phyloP scores from a whole-genome alignment of 352 stramenopile genomes.

The Globisporangium nunn region DNA sequence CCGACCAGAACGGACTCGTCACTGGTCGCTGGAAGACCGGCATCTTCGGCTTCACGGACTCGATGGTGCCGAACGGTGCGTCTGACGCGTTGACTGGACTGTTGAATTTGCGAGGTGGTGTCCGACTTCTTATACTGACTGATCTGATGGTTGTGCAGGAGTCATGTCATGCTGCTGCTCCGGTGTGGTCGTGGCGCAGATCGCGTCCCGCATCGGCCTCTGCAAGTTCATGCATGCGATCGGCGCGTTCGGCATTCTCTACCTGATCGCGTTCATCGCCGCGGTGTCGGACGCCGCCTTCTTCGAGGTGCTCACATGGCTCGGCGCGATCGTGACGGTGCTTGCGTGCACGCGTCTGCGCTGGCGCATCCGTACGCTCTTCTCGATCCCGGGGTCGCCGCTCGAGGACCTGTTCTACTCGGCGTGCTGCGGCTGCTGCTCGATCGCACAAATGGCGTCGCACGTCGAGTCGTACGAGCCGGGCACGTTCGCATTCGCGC shows the following conservation, averaged over 20 bases:
- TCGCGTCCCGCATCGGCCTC: conserved; percentile 49
- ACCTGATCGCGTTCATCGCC: conserved; percentile 40
- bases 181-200: conserved; percentile 50
- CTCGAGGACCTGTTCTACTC: conserved; percentile 38
- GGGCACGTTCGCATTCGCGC: conserved; percentile 44
- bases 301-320: conserved; percentile 36
- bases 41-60: conserved; percentile 61
- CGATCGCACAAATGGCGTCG: conserved; percentile 70
- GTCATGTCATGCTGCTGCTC: conserved; percentile 67
- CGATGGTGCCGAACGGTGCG: conserved; percentile 63
- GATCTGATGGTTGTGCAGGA: conserved; percentile 12
- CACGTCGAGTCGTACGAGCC: conserved; percentile 79
- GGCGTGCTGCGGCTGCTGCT: conserved; percentile 66
- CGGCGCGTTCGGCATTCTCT: conserved; percentile 35
- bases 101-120: no score
- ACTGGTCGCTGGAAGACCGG: conserved; percentile 72
- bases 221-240: conserved; percentile 54
- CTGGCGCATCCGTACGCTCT: conserved; percentile 52
- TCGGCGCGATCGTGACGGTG: conserved; percentile 26
- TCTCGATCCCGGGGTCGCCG: conserved; percentile 54
- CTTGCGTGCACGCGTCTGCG: conserved; percentile 45
- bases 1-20: conserved; percentile 64
- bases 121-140: neutral
- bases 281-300: conserved; percentile 25
- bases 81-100: no score